Conservation (phyloP, 2,329 filamentous ascomycete species). For the Didymella lethalis region DNA sequence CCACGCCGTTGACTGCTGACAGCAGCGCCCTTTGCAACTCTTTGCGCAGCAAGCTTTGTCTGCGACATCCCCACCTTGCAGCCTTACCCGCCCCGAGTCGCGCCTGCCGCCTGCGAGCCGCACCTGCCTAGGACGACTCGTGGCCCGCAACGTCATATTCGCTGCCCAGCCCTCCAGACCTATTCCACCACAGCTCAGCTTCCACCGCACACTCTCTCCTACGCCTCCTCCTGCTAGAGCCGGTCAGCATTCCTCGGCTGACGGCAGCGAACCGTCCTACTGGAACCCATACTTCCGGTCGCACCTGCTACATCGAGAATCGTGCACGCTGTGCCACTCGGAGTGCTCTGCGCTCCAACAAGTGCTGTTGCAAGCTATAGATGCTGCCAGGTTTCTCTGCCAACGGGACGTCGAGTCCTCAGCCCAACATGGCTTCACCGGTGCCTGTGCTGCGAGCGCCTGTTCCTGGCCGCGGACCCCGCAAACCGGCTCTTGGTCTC, state of each 20-base stretch:
- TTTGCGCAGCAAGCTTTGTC: conserved; percentile 5
- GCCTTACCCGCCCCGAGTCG: conserved; percentile 23
- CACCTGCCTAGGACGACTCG: conserved; percentile 39
- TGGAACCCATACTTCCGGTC: conserved; percentile 37
- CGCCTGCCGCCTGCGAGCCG: conserved; percentile 33
- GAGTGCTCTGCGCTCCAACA: conserved; percentile 2
- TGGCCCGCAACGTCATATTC: conserved; percentile 41
- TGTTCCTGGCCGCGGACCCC: conserved; percentile 70
- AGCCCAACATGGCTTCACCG: conserved; percentile 72
- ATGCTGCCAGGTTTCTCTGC: conserved; percentile 37
- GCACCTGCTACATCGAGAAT: conserved; percentile 10
- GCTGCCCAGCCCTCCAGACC: conserved; percentile 24
- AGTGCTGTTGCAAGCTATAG: conserved; percentile 21
- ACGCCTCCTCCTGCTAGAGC: conserved; percentile 22
- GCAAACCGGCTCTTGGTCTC: conserved; percentile 81
- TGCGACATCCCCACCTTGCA: conserved; percentile 9
- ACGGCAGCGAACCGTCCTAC: conserved; percentile 39
- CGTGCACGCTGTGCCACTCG: background rate
- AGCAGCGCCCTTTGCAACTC: conserved; percentile 8
- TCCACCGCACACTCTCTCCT: conserved; percentile 3
- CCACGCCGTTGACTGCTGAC: conserved; percentile 26
- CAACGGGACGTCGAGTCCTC: conserved; percentile 35
- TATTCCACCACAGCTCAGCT: conserved; percentile 11
- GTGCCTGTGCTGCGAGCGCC: conserved; percentile 84
- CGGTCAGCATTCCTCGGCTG: conserved; percentile 42